Conservation (phyloP, 2,329 filamentous ascomycete species). For the Taxawa tesnikishii region DNA sequence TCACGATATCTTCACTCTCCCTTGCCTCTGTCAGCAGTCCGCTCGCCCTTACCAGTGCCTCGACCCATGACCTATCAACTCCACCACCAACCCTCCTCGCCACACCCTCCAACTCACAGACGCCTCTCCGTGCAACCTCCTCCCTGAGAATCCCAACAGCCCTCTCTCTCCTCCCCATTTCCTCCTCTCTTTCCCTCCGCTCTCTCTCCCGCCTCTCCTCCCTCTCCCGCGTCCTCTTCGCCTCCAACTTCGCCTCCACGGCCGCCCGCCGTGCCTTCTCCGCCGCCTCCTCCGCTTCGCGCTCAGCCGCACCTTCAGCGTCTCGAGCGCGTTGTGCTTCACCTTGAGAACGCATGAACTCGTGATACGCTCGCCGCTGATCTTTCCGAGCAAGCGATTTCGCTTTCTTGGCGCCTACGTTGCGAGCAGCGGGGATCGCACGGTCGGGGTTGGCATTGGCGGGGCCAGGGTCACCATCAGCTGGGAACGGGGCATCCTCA, state of each 20-base stretch:
- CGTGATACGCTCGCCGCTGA: conserved; percentile 32
- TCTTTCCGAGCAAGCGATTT: conserved; percentile 34
- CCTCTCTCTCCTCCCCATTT: conserved; percentile 19
- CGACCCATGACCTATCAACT: conserved; percentile 27
- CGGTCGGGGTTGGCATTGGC: conserved; percentile 15
- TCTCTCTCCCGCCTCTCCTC: conserved; percentile 26
- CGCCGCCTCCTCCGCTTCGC: conserved; percentile 27
- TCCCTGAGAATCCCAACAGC: conserved; percentile 20
- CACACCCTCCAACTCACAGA: conserved; percentile 26
- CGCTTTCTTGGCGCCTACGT: conserved; percentile 37
- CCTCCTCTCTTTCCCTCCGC: conserved; percentile 23
- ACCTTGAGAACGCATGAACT: conserved; percentile 36
- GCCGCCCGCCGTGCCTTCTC: conserved; percentile 28
- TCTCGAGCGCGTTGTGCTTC: conserved; percentile 31
- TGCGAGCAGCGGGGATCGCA: conserved; percentile 6
- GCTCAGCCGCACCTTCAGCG: conserved; percentile 29
- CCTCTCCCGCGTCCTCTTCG: conserved; percentile 25
- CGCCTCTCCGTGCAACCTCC: conserved; percentile 16
- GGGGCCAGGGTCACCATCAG: conserved; percentile 19
- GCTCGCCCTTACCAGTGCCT: conserved; percentile 27
- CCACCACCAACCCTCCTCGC: conserved; percentile 28
- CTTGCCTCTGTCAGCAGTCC: conserved; percentile 22
- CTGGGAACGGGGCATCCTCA: too few relatives aligned
- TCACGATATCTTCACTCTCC: conserved; percentile 17
- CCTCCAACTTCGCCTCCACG: conserved; percentile 29